Percentiles rank a stretch among this genome's conserved stretches.
Evolutionary conservation across 2,329 filamentous ascomycete species (phyloP).

Genomic region (Xylaria sp.): DNA sequence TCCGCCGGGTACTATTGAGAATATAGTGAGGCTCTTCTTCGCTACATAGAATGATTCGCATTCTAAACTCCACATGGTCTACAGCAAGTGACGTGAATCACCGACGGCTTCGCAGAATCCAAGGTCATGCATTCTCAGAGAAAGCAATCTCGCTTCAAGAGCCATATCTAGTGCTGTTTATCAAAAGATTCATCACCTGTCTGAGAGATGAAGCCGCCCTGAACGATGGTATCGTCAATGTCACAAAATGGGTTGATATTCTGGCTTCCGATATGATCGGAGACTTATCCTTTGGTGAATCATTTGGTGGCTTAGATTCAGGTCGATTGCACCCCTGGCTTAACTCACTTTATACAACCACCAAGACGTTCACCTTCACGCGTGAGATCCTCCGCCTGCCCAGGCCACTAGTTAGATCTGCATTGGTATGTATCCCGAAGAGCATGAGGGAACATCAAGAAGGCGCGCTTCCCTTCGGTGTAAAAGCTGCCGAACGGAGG

Average conservation of each 20-base stretch:
- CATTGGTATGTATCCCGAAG: not conserved
- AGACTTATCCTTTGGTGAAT: conserved; percentile 35
- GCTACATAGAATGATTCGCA: not conserved
- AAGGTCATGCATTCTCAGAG: conserved; percentile 32
- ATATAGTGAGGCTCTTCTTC: conserved; percentile 4
- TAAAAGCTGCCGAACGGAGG: not conserved
- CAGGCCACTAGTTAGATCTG: not conserved
- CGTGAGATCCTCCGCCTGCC: conserved; percentile 21
- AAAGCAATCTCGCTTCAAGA: conserved; percentile 31
- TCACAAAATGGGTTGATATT: conserved; percentile 34
- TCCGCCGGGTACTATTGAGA: not conserved
- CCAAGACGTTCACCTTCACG: conserved; percentile 25
- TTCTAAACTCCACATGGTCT: conserved; percentile 3
- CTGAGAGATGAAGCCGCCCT: conserved; percentile 5
- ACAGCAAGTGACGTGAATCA: conserved; percentile 24
- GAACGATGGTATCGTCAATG: conserved; percentile 26
- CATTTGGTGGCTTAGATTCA: conserved; percentile 29
- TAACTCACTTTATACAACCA: conserved; percentile 14
- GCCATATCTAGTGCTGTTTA: conserved; percentile 17
- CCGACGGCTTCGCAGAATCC: conserved; percentile 31
- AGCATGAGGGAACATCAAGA: conserved; percentile 1
- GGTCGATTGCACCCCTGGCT: conserved; percentile 30
- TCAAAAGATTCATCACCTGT: conserved; percentile 10
- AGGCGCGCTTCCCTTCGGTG: conserved; percentile 1
- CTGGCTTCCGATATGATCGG: conserved; percentile 35